Conservation (phyloP, 1,139 yeast species). For the Blastobotrys ciferrii region DNA sequence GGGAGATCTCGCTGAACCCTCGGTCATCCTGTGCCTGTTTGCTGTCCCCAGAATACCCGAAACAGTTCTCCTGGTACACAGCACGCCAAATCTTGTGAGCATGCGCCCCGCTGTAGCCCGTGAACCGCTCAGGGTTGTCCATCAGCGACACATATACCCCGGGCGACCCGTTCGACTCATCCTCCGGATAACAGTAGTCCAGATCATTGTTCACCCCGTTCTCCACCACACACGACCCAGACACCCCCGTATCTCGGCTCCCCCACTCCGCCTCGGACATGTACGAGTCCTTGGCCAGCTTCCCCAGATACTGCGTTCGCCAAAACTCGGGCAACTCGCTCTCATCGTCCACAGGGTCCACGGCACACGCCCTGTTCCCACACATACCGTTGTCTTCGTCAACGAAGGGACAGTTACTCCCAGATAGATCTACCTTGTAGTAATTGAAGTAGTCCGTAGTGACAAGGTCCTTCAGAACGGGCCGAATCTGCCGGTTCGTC, state of each 20-base stretch:
- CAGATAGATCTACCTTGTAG: conserved; percentile 79
- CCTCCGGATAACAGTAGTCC: conserved; percentile 64
- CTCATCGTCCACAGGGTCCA: conserved; percentile 64
- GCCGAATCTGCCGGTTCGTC: conserved; percentile 50
- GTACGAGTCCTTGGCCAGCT: conserved; percentile 47
- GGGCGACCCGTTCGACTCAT: conserved; percentile 40
- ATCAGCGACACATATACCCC: conserved; percentile 84
- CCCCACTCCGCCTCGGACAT: conserved; percentile 28
- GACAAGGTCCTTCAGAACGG: conserved; percentile 55
- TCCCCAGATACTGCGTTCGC: conserved; percentile 73
- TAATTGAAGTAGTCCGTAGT: conserved; percentile 58
- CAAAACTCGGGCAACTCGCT: conserved; percentile 64
- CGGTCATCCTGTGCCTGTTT: conserved; percentile 16
- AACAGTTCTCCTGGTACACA: conserved; percentile 89
- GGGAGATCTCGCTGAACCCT: not conserved
- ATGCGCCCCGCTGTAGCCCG: conserved; percentile 93
- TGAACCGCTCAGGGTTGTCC: conserved; percentile 92
- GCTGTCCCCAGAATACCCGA: conserved; percentile 50
- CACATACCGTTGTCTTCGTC: conserved; percentile 78
- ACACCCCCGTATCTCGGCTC: conserved; percentile 8
- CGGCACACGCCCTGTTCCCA: conserved; percentile 91
- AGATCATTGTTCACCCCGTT: conserved; percentile 21
- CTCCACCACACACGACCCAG: conserved; percentile 16
- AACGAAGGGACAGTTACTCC: conserved; percentile 85
- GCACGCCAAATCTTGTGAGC: conserved; percentile 92